Evolutionary conservation across 1,284 basidiomycete species (phyloP), one percentile per base, ranked within the genome.

Genomic region (Irpex sp.): DNA sequence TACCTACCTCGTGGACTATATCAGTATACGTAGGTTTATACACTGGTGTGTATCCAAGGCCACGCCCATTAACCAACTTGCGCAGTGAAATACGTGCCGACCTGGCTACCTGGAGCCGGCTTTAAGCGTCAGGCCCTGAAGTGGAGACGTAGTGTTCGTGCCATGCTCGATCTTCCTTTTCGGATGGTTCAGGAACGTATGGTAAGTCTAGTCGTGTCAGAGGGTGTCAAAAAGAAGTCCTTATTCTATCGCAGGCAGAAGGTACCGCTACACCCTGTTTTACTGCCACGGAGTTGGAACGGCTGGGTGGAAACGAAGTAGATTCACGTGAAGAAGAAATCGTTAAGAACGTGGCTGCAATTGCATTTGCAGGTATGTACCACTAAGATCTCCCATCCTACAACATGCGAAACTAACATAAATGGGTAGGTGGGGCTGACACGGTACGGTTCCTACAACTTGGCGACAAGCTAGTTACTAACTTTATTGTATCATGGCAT

Each of bases 1-100:
- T 15, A 70, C 73, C 9, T 75, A 70, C 60, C 63, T 75, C 4
- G 73, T 75, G 13, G 74, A 75, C 59, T 71, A 70, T 48, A 58
- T 74, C 11, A 69, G 69, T n/a, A 54, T 71, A 5, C 63, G 74
- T 76, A 56, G 54, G 66, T 37, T 26, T 26, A 26, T 26, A 26
- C 26, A 26, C 26, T 26, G 26, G 26, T 26, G 26, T 2, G 26
- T 26, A 26, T 26, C 26, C 26, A 26, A 26, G 26, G 26, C 26
- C 26, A 26, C 26, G 26, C 26, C 26, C 26, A 26, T 26, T 26
- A 26, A 26, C 26, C 26, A 26, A 31, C 9, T 38, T 55, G 11
- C 21, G 6, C 68, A 73, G 72, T 73, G 31, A 70, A 68, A 61
- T 57, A 70, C 51, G 48, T 71, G 44, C 72, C 72, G 5, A 13